Conservation (phyloP, 148 eudicot species). For the Rhododendron mucronatum region DNA sequence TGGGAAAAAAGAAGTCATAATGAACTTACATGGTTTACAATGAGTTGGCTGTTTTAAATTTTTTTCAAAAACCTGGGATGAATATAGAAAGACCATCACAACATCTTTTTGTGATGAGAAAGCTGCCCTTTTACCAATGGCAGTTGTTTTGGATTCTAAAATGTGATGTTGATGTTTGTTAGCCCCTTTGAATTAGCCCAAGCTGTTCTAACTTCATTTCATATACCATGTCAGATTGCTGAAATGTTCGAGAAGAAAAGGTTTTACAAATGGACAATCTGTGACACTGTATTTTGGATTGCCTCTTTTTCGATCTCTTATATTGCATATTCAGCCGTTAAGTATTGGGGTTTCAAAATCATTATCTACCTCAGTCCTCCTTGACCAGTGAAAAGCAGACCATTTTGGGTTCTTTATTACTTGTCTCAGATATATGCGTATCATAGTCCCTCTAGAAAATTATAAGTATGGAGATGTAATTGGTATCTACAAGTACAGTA, state of each 20-base stretch:
- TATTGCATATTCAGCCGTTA: not conserved
- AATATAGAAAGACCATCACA: not conserved
- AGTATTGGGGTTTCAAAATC: not conserved
- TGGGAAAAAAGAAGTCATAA: too few relatives aligned
- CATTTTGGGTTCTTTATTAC: conserved; percentile 9
- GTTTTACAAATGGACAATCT: not conserved
- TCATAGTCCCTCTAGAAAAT: not conserved
- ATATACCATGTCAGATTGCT: not conserved
- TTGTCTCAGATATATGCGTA: not conserved
- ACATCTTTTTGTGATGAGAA: not conserved
- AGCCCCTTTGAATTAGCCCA: not conserved
- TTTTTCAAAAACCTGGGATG: not conserved
- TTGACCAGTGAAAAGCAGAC: not conserved
- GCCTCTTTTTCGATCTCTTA: not conserved
- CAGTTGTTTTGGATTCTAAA: not conserved
- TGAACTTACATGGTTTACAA: not conserved
- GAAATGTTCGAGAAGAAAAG: not conserved
- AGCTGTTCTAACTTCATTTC: not conserved
- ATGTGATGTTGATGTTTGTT: not conserved
- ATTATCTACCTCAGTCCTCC: not conserved
- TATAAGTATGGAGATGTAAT: not conserved
- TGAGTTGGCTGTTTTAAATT: not conserved
- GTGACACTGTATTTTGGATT: not conserved
- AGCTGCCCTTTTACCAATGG: not conserved
- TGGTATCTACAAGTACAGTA: not conserved